Percentiles rank a stretch among this genome's conserved stretches.
Evolutionary conservation across 257 asterid genomes (phyloP).

Genomic region (Galeopsis tetrahit): DNA sequence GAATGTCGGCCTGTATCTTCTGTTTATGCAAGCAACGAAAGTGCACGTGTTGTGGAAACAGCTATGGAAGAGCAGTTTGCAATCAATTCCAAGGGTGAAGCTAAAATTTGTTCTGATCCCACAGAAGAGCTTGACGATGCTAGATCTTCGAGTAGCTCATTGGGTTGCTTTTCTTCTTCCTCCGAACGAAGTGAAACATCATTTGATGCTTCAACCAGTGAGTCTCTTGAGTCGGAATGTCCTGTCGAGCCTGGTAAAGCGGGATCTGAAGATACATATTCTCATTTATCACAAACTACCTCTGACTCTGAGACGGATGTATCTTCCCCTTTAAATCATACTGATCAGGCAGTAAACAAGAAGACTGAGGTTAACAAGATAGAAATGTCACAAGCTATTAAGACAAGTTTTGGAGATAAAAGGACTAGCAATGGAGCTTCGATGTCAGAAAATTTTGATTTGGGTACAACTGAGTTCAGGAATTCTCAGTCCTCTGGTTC

Average conservation of each 20-base stretch:
- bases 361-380: slow-evolving; percentile 19
- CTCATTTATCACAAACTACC: slow-evolving; percentile 26
- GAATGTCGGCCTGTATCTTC: slow-evolving; percentile 57
- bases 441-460: slow-evolving; percentile 18
- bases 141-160: slow-evolving; percentile 42
- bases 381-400: slow-evolving; percentile 8
- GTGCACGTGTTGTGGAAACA: slow-evolving; percentile 27
- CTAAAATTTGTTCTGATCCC: slow-evolving; percentile 27
- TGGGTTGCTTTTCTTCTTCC: slow-evolving; percentile 39
- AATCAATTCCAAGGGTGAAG: slow-evolving; percentile 36
- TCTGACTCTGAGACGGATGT: slow-evolving; percentile 41
- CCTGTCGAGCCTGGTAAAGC: slow-evolving; percentile 28
- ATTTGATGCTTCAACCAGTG: slow-evolving; percentile 42
- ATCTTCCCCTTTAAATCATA: slow-evolving; percentile 25
- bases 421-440: slow-evolving; percentile 12
- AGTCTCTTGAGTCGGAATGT: slow-evolving; percentile 35
- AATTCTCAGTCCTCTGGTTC: slow-evolving; percentile 30
- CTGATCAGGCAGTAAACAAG: slow-evolving; percentile 20
- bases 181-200: slow-evolving; percentile 39
- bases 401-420: slow-evolving; percentile 27
- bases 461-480: slow-evolving; percentile 27
- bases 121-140: slow-evolving; percentile 34
- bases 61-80: slow-evolving; percentile 30
- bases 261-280: slow-evolving; percentile 28
- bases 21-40: slow-evolving; percentile 37